A percentile compares a stretch with the other conserved stretches of the same genome.
phyloP scores from a whole-genome alignment of 768 basidiomycete species.

The Clitopilus passeckerianus region DNA sequence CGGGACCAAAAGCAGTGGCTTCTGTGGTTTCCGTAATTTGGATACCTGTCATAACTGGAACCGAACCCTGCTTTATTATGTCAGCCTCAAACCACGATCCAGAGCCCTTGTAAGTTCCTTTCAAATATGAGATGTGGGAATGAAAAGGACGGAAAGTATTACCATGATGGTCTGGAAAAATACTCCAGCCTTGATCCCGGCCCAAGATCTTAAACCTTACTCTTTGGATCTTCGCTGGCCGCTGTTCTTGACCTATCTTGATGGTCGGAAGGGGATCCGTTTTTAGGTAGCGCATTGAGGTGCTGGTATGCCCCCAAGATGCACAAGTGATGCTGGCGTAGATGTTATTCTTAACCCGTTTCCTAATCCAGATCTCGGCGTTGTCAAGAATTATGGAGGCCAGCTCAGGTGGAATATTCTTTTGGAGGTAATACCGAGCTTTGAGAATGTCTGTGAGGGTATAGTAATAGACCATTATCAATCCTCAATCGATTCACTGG shows the following conservation, averaged over 20 bases:
- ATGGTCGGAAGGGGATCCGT: not conserved
- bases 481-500: too few species aligned
- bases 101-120: not conserved
- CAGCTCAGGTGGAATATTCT: not conserved
- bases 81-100: not conserved
- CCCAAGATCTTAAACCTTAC: not conserved
- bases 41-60: not conserved
- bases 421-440: not conserved
- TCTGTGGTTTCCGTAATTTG: not conserved
- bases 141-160: not conserved
- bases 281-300: not conserved
- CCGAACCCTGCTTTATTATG: not conserved
- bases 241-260: not conserved
- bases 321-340: not conserved
- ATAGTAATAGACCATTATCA: not conserved
- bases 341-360: not conserved
- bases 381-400: not conserved
- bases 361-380: not conserved
- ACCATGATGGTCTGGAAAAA: not conserved
- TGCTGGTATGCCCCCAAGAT: not conserved
- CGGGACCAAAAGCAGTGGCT: not conserved
- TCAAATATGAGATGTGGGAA: not conserved
- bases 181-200: not conserved
- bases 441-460: not conserved
- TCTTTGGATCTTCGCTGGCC: not conserved